phyloP scores from a whole-genome alignment of 768 basidiomycete genomes.

The Boletus reticuloceps region DNA sequence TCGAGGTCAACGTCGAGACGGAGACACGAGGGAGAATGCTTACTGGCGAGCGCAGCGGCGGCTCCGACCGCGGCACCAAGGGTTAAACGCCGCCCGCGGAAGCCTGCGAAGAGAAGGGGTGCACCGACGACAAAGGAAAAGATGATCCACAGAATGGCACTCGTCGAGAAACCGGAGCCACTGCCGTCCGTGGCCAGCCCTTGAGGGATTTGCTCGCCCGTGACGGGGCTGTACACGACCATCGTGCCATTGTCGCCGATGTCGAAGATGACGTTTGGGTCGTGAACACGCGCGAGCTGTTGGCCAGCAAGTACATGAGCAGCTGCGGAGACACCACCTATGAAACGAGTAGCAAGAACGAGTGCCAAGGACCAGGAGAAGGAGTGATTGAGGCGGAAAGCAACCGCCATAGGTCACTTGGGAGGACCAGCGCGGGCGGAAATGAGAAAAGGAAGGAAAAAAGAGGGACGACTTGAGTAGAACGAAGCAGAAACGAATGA shows the following conservation, averaged over 20 bases:
- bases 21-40: constrained; percentile 13
- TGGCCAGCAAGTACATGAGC: constrained; percentile 3
- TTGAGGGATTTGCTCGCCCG: constrained; percentile 47
- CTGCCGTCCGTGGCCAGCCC: constrained; percentile 58
- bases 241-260: constrained; percentile 33
- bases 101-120: constrained; percentile 54
- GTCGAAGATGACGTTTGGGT: constrained; percentile 31
- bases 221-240: constrained; percentile 43
- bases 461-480: constrained; percentile 1
- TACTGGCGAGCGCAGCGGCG: constrained; percentile 47
- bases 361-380: constrained; percentile 15
- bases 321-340: constrained; percentile 9
- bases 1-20: neutral
- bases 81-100: constrained; percentile 56
- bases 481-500: constrained; percentile 2
- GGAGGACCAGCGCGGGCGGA: constrained; percentile 11
- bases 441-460: constrained; percentile 2
- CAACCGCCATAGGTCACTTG: constrained; percentile 27
- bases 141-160: constrained; percentile 58
- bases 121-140: constrained; percentile 51
- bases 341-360: constrained; percentile 9
- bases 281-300: constrained; percentile 22
- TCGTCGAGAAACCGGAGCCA: constrained; percentile 44
- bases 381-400: constrained; percentile 16
- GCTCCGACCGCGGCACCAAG: constrained; percentile 54